phyloP scores from a whole-genome alignment of 2,329 filamentous ascomycete genomes.

The Trichophyton rubrum region DNA sequence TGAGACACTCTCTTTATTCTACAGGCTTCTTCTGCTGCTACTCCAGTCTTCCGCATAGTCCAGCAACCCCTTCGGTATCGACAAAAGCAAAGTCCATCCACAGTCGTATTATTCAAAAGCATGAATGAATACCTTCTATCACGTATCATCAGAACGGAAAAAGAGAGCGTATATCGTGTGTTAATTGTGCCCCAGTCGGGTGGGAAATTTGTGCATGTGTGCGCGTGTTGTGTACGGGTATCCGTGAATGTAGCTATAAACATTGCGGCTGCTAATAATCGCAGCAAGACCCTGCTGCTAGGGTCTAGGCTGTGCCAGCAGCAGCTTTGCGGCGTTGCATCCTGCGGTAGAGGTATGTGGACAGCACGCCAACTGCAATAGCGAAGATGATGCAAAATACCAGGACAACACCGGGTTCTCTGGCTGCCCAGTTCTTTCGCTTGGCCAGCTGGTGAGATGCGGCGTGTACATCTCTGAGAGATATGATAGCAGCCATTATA shows the following conservation, averaged over 20 bases:
- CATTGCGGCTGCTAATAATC: not conserved
- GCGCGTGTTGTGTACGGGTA: not conserved
- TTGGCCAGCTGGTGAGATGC: constrained; percentile 32
- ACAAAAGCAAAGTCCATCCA: not conserved
- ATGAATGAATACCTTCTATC: not conserved
- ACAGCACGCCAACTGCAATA: constrained; percentile 39
- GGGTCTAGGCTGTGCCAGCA: not conserved
- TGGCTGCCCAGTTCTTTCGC: constrained; percentile 45
- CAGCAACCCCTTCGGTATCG: not conserved
- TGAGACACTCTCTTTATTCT: not conserved
- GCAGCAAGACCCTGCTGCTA: not conserved
- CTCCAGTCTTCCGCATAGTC: not conserved
- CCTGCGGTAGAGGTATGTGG: constrained; percentile 39
- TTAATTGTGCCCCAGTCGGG: too few species aligned
- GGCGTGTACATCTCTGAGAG: constrained; percentile 4
- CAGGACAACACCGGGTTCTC: constrained; percentile 48
- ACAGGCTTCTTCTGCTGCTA: not conserved
- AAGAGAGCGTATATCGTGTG: not conserved
- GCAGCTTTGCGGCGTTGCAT: constrained; percentile 19
- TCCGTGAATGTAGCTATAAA: not conserved
- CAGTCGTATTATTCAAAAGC: not conserved
- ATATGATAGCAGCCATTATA: constrained; percentile 19
- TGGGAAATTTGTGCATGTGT: not conserved
- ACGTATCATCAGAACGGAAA: not conserved
- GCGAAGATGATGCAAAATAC: constrained; percentile 51